Evolutionary conservation across 352 stramenopile species (phyloP).

Genomic region (Thalassiosira exigua): DNA sequence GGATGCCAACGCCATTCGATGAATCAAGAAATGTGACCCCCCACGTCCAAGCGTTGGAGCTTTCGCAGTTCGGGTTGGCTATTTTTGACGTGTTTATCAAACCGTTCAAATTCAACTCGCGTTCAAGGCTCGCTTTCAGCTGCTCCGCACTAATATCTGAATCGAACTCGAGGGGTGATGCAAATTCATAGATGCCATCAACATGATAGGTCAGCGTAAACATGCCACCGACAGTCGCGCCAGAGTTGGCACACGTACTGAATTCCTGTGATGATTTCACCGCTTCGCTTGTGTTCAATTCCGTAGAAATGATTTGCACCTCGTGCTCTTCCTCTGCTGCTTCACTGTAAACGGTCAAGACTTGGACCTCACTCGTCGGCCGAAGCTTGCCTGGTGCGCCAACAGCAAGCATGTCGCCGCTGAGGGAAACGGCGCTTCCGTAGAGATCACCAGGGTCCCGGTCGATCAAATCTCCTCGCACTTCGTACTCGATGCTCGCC

Average conservation of each 20-base stretch:
- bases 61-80: constrained; percentile 76
- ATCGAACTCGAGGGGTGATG: constrained; percentile 55
- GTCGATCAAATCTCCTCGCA: constrained; percentile 54
- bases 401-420: constrained; percentile 51
- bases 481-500: constrained; percentile 68
- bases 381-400: constrained; percentile 65
- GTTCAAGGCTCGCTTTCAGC: constrained; percentile 47
- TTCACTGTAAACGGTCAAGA: constrained; percentile 67
- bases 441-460: constrained; percentile 65
- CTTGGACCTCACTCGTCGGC: constrained; percentile 62
- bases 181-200: constrained; percentile 47
- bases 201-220: constrained; percentile 58
- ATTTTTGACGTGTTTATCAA: constrained; percentile 53
- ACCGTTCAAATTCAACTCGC: constrained; percentile 51
- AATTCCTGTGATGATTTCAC: constrained; percentile 62
- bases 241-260: constrained; percentile 52
- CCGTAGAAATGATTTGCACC: constrained; percentile 71
- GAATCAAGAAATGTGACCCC: constrained; percentile 81
- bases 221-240: constrained; percentile 55
- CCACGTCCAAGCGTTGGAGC: constrained; percentile 79
- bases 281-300: constrained; percentile 44
- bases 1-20: constrained; percentile 33
- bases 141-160: constrained; percentile 55
- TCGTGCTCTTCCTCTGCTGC: constrained; percentile 49
- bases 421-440: constrained; percentile 57